Percentiles rank a stretch among this genome's conserved stretches.
Conservation (phyloP, 306 rosid species). For the Trifolium subterraneum region DNA sequence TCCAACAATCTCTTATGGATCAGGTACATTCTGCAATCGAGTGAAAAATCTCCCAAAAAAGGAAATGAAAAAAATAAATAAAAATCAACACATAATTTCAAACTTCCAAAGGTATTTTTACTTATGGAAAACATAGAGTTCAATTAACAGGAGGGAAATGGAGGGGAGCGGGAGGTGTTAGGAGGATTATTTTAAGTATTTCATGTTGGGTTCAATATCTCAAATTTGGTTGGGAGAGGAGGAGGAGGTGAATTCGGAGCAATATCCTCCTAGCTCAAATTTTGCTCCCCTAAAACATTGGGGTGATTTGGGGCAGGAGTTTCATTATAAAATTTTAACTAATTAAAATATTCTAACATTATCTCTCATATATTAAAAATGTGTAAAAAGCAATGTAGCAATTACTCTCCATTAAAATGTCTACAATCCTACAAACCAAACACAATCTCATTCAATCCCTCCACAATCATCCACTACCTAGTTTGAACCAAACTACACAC, state of each 20-base stretch:
- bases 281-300: not conserved
- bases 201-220: not conserved
- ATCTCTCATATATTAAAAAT: not conserved
- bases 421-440: not conserved
- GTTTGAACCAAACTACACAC: not conserved
- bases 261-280: not conserved
- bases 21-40: conserved; percentile 46
- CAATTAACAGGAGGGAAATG: too few relatives aligned
- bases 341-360: not conserved
- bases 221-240: not conserved
- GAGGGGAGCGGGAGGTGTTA: not conserved
- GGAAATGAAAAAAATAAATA: not conserved
- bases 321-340: not conserved
- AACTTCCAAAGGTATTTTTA: not conserved
- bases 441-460: not conserved
- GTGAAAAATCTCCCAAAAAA: not conserved
- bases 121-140: conserved; percentile 1
- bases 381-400: not conserved
- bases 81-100: conserved; percentile 23
- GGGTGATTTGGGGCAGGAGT: not conserved
- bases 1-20: conserved; percentile 46
- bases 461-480: not conserved
- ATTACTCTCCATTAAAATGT: not conserved
- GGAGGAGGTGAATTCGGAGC: not conserved
- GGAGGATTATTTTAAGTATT: not conserved